Evolutionary conservation across 2,329 filamentous ascomycete genomes (phyloP).

Genomic region (Talaromyces islandicus): DNA sequence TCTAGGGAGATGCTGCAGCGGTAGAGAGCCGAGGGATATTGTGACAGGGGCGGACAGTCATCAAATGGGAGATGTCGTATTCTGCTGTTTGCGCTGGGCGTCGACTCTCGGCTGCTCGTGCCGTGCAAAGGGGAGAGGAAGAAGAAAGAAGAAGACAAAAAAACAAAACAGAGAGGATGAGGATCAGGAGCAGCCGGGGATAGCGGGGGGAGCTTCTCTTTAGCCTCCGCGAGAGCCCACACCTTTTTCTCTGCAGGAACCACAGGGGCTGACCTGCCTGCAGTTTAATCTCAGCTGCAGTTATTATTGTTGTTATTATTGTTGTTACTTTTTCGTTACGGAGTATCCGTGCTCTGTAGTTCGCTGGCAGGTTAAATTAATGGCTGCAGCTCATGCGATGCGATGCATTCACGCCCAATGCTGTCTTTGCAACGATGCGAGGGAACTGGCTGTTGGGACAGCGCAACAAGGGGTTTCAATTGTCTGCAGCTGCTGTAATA

Average conservation of each 20-base stretch:
- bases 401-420: background rate
- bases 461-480: background rate
- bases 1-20: background rate
- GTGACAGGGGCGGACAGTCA: background rate
- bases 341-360: background rate
- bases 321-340: background rate
- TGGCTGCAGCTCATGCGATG: background rate
- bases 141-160: background rate
- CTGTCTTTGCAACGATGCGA: background rate
- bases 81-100: background rate
- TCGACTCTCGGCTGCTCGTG: background rate
- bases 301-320: background rate
- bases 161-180: background rate
- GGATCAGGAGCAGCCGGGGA: background rate
- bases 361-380: background rate
- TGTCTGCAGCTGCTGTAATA: background rate
- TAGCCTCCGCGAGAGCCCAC: background rate
- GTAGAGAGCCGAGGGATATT: background rate
- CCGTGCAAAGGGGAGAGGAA: background rate
- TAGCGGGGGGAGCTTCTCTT: background rate
- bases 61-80: background rate
- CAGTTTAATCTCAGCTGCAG: background rate
- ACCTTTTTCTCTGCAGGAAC: background rate
- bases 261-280: background rate
- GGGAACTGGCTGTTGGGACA: background rate